Base-by-base conservation (phyloP, 2,329 filamentous ascomycete genomes). In the Endoconidiophora polonica region DNA sequence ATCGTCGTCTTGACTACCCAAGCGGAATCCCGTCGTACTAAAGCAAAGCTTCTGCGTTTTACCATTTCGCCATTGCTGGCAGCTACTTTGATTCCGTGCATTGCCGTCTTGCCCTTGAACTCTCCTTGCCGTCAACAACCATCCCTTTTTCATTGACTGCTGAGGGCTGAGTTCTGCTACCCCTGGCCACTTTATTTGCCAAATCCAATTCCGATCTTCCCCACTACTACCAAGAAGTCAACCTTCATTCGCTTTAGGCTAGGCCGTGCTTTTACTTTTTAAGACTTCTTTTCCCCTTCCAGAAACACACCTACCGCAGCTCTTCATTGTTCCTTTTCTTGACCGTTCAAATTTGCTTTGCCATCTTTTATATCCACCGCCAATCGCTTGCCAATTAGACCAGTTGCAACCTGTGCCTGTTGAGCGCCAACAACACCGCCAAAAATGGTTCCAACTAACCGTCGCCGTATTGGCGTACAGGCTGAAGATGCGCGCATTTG, bases 401-500 rank as follows among this genome's bases (percentile, higher is more conserved):
- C 29, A 33, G 29, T 33, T 33, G 29, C 6, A 33, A 33, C 29
- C 29, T 33, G 7, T 33, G 29, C 29, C 29, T 33, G 29, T 33
- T 33, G 29, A 33, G 29, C 29, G 6, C 29, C 29, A 33, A 33
- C 29, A 33, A 33, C 29, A 33, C 29, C 12, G 29, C 29, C 29
- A 33, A 33, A 33, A 33, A 33, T 33, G 29, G 29, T 33, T 12
- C 49, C 48, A 26, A 23, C 46, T 52, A 52, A 49, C 52, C 50
- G 54, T 50, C 56, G 55, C 50, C 54, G 82, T 57, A 68, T 77
- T 59, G 83, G 81, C 60, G 75, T 88, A 56, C 83, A 94, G 85
- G 85, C 84, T 59, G 90, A 96, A 71, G 87, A 95, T 66, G 90
- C 86, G 54, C 86, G 85, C 65, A 93, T 98, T 69, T 96, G 90